These are phyloP conservation scores for Pelargonium fulgidum DNA, from an alignment of 441 rosid genomes.

Conservation along the genomic window DNA sequence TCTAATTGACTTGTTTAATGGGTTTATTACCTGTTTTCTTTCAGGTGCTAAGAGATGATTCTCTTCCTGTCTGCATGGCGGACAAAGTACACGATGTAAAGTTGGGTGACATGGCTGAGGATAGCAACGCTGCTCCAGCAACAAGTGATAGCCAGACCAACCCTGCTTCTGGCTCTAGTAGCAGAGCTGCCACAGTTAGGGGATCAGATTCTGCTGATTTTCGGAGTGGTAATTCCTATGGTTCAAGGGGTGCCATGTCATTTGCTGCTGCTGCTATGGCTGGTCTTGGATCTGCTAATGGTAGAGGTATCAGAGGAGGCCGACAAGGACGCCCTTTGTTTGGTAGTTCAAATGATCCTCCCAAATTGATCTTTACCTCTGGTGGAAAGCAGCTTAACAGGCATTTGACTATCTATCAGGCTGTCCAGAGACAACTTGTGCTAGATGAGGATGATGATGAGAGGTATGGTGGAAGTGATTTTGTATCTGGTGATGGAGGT, in stretches of 20 bases:
- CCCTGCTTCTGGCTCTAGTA: constrained; percentile 78
- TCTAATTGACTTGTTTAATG: constrained; percentile 3
- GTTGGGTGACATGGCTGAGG: constrained; percentile 79
- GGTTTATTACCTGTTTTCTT: constrained; percentile 14
- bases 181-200: constrained; percentile 62
- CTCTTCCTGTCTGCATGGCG: constrained; percentile 83
- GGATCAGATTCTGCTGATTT: constrained; percentile 73
- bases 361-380: constrained; percentile 69
- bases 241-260: constrained; percentile 91
- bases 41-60: constrained; percentile 87
- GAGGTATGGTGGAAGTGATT: constrained; percentile 73
- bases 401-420: constrained; percentile 97
- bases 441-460: constrained; percentile 91
- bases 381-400: constrained; percentile 93
- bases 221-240: constrained; percentile 60
- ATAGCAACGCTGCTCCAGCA: constrained; percentile 38
- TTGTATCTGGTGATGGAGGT: constrained; percentile 83
- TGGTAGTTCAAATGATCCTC: constrained; percentile 71
- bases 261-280: constrained; percentile 99
- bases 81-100: constrained; percentile 97
- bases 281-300: constrained; percentile 87
- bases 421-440: constrained; percentile 89
- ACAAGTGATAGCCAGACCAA: constrained; percentile 53
- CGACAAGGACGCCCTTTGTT: constrained; percentile 75
- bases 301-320: constrained; percentile 90